These are phyloP conservation scores for Physcia stellaris DNA, from an alignment of 495 filamentous ascomycete genomes.

Conservation along the genomic window DNA sequence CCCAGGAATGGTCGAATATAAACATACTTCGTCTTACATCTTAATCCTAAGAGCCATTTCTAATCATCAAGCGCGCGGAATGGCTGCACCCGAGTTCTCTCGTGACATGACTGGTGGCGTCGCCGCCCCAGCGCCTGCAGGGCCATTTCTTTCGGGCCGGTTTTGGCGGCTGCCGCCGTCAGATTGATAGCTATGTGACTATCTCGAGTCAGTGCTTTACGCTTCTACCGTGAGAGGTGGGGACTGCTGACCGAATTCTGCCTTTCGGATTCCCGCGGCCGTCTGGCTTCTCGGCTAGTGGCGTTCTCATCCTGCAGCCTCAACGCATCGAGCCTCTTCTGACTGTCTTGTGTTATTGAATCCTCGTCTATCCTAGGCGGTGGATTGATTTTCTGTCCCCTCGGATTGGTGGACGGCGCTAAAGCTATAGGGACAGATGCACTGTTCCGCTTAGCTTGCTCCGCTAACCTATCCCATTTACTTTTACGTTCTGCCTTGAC, in stretches of 20 bases:
- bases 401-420: slow-evolving; percentile 22
- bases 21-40: neutral
- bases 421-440: slow-evolving; percentile 22
- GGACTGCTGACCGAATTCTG: slow-evolving; percentile 29
- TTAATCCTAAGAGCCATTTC: neutral
- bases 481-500: slow-evolving; percentile 60
- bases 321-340: slow-evolving; percentile 69
- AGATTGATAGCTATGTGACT: too few species aligned
- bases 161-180: too few species aligned
- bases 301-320: slow-evolving; percentile 62
- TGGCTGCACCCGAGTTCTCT: slow-evolving; percentile 2
- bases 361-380: slow-evolving; percentile 58
- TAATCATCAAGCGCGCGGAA: neutral
- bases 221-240: too few species aligned
- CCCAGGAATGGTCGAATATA: neutral
- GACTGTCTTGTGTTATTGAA: slow-evolving; percentile 63
- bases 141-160: slow-evolving; percentile 19
- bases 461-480: slow-evolving; percentile 75
- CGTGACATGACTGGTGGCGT: slow-evolving; percentile 2
- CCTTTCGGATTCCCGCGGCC: slow-evolving; percentile 27
- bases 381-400: slow-evolving; percentile 28
- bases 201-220: too few species aligned
- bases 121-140: slow-evolving; percentile 19
- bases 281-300: slow-evolving; percentile 31
- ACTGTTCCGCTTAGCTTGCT: slow-evolving; percentile 56